Evolutionary conservation across 345 rosid species (phyloP).

Genomic region (Corchorus capsularis): DNA sequence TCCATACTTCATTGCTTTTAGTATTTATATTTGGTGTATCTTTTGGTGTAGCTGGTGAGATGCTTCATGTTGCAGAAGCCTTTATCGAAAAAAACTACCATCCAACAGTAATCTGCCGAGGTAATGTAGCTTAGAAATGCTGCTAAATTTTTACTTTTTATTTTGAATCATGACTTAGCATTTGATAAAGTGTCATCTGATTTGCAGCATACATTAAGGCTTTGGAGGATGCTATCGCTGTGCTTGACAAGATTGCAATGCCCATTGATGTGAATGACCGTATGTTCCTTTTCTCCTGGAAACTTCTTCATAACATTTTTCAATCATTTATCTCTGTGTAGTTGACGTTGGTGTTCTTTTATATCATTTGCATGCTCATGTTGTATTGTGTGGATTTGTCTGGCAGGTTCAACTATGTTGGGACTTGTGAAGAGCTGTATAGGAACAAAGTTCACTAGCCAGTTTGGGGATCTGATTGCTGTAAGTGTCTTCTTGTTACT

Average conservation of each 20-base stretch:
- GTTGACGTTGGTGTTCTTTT: background rate
- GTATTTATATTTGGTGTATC: background rate
- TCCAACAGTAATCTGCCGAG: conserved; percentile 94
- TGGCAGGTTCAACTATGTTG: conserved; percentile 66
- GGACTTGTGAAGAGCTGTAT: conserved; percentile 89
- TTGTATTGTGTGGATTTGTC: background rate
- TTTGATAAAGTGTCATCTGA: conserved; percentile 17
- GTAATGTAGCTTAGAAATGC: conserved; percentile 34
- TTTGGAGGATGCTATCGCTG: conserved; percentile 88
- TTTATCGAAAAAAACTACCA: conserved; percentile 86
- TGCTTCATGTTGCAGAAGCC: conserved; percentile 98
- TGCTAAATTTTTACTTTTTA: background rate
- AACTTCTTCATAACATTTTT: background rate
- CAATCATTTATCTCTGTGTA: background rate
- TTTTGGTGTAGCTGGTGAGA: conserved; percentile 78
- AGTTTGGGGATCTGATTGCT: conserved; percentile 92
- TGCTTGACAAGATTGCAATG: conserved; percentile 92
- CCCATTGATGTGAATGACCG: conserved; percentile 78
- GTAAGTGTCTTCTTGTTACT: conserved; percentile 46
- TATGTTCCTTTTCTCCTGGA: conserved; percentile 38
- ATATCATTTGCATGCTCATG: background rate
- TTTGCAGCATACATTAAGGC: conserved; percentile 89
- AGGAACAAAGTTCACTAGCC: conserved; percentile 95
- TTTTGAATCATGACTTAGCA: conserved; percentile 13
- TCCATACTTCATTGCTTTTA: background rate